Conservation (phyloP, 2,329 filamentous ascomycete genomes). For the Cytospora paraplurivora region DNA sequence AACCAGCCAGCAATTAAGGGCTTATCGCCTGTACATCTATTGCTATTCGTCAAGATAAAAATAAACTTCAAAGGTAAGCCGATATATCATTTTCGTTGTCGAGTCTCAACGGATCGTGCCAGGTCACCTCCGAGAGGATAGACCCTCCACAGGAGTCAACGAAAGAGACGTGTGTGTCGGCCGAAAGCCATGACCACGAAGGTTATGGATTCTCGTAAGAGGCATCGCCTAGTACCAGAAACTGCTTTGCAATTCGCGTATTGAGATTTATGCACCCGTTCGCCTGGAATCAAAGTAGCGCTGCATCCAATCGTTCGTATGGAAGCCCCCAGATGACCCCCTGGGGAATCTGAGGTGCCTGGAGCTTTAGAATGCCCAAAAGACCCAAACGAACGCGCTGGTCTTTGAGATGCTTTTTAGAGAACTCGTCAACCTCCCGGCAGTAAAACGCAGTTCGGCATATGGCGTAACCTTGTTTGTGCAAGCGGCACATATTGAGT, state of each 20-base stretch:
- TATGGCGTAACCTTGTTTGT: background rate
- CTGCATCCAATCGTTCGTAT: background rate
- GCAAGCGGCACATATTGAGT: background rate
- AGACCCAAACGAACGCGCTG: too few relatives aligned
- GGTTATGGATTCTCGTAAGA: background rate
- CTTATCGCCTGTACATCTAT: background rate
- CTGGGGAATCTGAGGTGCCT: background rate
- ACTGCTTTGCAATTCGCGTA: background rate
- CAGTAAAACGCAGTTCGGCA: background rate
- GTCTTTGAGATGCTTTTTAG: background rate
- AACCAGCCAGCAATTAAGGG: background rate
- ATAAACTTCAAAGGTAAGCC: background rate
- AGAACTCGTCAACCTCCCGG: background rate
- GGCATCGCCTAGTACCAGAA: background rate
- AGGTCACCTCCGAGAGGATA: background rate
- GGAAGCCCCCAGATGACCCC: background rate
- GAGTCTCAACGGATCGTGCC: background rate
- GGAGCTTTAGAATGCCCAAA: background rate
- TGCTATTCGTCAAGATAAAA: background rate
- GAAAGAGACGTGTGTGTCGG: background rate
- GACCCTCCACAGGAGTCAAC: background rate
- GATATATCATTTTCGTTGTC: background rate
- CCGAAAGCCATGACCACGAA: background rate
- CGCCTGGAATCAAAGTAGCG: background rate
- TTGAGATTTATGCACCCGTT: background rate